phyloP scores from a whole-genome alignment of 2,329 filamentous ascomycete species.

The Diplodia sapinea region DNA sequence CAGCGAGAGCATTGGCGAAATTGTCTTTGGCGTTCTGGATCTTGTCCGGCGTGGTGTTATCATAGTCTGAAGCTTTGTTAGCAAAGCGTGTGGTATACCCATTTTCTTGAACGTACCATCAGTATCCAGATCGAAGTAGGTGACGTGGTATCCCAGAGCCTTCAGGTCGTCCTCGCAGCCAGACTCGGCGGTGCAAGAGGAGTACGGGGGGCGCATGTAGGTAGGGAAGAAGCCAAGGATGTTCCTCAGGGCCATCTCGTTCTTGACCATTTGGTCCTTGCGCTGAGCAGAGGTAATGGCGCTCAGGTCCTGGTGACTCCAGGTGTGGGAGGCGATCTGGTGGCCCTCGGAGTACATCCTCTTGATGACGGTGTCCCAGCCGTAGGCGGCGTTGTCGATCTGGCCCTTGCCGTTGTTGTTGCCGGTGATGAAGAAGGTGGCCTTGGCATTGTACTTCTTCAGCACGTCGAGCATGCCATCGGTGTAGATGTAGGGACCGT shows the following conservation, averaged over 20 bases:
- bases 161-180: slow-evolving; percentile 50
- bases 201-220: slow-evolving; percentile 59
- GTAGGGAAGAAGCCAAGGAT: slow-evolving; percentile 63
- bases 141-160: slow-evolving; percentile 63
- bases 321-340: slow-evolving; percentile 66
- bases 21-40: slow-evolving; percentile 61
- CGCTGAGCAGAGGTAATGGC: slow-evolving; percentile 52
- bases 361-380: slow-evolving; percentile 59
- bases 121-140: slow-evolving; percentile 66
- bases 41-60: slow-evolving; percentile 55
- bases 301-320: slow-evolving; percentile 59
- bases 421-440: slow-evolving; percentile 71
- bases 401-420: slow-evolving; percentile 63
- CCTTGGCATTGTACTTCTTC: slow-evolving; percentile 64
- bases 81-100: background rate
- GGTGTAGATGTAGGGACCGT: slow-evolving; percentile 69
- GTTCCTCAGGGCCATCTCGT: slow-evolving; percentile 62
- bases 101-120: slow-evolving; percentile 47
- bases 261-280: slow-evolving; percentile 58
- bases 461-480: slow-evolving; percentile 66
- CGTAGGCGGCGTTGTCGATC: slow-evolving; percentile 58
- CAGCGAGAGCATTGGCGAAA: slow-evolving; percentile 56
- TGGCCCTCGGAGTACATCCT: slow-evolving; percentile 62
- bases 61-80: slow-evolving; percentile 53
- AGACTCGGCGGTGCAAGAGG: slow-evolving; percentile 51